phyloP scores from a whole-genome alignment of 345 rosid genomes.

The Boechera stricta region DNA sequence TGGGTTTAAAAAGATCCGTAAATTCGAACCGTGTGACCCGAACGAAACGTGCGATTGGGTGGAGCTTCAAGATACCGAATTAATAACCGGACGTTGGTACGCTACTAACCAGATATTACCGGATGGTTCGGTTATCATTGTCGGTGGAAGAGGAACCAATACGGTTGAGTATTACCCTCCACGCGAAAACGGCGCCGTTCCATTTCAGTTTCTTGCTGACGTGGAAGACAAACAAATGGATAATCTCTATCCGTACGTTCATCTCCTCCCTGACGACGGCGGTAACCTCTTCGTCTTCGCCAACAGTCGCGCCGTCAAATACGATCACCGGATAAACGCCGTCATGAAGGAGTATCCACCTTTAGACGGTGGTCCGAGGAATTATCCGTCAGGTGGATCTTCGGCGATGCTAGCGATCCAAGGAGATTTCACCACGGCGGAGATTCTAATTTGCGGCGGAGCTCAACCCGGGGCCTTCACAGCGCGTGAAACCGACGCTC shows the following conservation, averaged over 20 bases:
- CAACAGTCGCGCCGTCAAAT: slow-evolving; percentile 71
- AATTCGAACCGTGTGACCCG: slow-evolving; percentile 61
- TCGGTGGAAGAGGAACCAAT: slow-evolving; percentile 68
- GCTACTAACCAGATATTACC: slow-evolving; percentile 73
- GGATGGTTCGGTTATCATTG: slow-evolving; percentile 72
- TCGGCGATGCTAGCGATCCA: slow-evolving; percentile 72
- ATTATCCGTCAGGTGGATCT: slow-evolving; percentile 87
- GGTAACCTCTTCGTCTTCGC: slow-evolving; percentile 84
- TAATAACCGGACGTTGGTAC: slow-evolving; percentile 68
- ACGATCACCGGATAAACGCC: slow-evolving; percentile 56
- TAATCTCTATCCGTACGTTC: slow-evolving; percentile 87
- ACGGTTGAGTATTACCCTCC: slow-evolving; percentile 75
- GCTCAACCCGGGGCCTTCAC: slow-evolving; percentile 79
- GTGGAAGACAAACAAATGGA: slow-evolving; percentile 84
- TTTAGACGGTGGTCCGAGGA: slow-evolving; percentile 80
- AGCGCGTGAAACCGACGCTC: slow-evolving; percentile 52
- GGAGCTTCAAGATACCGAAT: slow-evolving; percentile 57
- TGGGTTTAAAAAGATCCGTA: slow-evolving; percentile 60
- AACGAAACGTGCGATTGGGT: slow-evolving; percentile 65
- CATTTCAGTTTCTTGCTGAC: slow-evolving; percentile 68
- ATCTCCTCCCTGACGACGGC: slow-evolving; percentile 73
- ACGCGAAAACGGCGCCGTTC: slow-evolving; percentile 59
- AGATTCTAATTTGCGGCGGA: slow-evolving; percentile 83
- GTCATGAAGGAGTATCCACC: slow-evolving; percentile 66
- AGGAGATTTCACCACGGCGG: slow-evolving; percentile 60